These are phyloP conservation scores for Aspergillus avenaceus DNA, from an alignment of 495 filamentous ascomycete species.

Conservation along the genomic window DNA sequence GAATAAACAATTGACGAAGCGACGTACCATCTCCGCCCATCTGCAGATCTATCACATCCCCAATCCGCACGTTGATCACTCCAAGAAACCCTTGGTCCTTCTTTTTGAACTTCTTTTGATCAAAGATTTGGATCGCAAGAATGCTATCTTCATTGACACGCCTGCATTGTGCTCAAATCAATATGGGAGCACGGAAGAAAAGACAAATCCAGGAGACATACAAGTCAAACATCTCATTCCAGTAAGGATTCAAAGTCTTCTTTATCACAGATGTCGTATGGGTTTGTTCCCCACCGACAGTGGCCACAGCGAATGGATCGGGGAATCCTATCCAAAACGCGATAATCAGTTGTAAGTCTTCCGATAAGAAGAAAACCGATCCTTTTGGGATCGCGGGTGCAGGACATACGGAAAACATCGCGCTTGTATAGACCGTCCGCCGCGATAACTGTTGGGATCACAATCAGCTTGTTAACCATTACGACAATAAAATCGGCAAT, in stretches of 20 bases:
- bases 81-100: slow-evolving; percentile 99
- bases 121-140: slow-evolving; percentile 95
- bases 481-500: slow-evolving; percentile 17
- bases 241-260: slow-evolving; percentile 96
- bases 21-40: slow-evolving; percentile 85
- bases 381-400: not conserved
- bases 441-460: slow-evolving; percentile 71
- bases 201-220: slow-evolving; percentile 44
- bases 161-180: slow-evolving; percentile 41
- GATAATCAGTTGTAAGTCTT: slow-evolving; percentile 20
- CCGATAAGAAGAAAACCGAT: not conserved
- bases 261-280: slow-evolving; percentile 93
- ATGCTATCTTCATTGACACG: slow-evolving; percentile 89
- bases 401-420: slow-evolving; percentile 84
- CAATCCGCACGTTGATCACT: slow-evolving; percentile 94
- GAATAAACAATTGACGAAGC: not conserved
- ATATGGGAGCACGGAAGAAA: slow-evolving; percentile 16
- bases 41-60: slow-evolving; percentile 84
- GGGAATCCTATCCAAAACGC: slow-evolving; percentile 68
- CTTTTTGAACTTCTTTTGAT: slow-evolving; percentile 99
- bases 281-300: slow-evolving; percentile 93
- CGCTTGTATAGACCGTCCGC: slow-evolving; percentile 98
- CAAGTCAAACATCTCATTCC: slow-evolving; percentile 99
- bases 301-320: slow-evolving; percentile 96
- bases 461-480: slow-evolving; percentile 19